phyloP scores from a whole-genome alignment of 1,139 yeast species.

The Saccharomyces uvarum region DNA sequence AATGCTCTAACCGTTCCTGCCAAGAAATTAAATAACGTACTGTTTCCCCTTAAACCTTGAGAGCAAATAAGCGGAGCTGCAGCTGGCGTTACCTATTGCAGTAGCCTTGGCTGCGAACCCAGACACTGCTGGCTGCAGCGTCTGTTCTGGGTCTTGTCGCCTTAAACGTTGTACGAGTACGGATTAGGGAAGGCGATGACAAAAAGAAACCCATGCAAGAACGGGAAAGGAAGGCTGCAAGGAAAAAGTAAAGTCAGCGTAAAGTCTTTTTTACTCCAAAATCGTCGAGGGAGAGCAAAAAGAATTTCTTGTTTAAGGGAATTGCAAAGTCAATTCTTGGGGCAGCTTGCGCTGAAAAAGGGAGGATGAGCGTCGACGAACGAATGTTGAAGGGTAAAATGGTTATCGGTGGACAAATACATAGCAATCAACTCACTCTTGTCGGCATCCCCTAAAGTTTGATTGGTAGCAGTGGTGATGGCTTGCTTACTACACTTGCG shows the following conservation, averaged over 20 bases:
- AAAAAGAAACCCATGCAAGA: neutral
- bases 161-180: neutral
- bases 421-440: neutral
- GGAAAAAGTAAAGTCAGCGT: neutral
- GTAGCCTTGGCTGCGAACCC: neutral
- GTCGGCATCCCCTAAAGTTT: neutral
- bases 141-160: neutral
- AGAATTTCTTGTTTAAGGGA: neutral
- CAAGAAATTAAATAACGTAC: neutral
- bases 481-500: neutral
- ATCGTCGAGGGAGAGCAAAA: neutral
- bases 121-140: neutral
- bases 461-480: neutral
- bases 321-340: neutral
- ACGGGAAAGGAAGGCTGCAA: neutral
- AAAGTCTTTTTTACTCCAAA: neutral
- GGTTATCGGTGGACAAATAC: neutral
- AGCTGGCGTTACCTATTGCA: neutral
- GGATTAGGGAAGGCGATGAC: neutral
- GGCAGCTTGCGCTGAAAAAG: neutral
- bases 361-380: neutral
- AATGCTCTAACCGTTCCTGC: neutral
- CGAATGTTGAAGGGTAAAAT: neutral
- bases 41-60: neutral
- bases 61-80: neutral